Base-by-base conservation (phyloP, 768 basidiomycete genomes). In the Russula dissimulans region DNA sequence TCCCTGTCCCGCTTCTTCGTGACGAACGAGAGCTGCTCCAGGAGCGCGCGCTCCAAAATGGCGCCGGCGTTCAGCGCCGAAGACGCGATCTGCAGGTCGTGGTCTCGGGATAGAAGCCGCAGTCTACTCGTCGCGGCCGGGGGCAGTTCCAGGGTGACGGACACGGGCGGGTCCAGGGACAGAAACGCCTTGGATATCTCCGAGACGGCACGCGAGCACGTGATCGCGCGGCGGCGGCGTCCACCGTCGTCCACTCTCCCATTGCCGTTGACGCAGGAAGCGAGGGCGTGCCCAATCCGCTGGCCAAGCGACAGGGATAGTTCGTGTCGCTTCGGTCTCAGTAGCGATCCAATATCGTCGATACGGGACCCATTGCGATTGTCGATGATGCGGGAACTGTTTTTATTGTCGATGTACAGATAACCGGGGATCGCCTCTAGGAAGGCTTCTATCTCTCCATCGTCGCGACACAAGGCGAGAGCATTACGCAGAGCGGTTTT, bases 161-260 rank as follows among this genome's bases (percentile, higher is more conserved):
- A 32, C 6, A 36, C 34, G 5, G 34, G 34, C 10, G 34, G 34
- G 34, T 36, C 17, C 6, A 32, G 8, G 17, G 60, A 43, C 43
- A 62, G 44, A 18, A 31, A 55, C 17, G 59, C 52, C 17, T 15
- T 55, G 22, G 53, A 54, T 12, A 63, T 36, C 29, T 61, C 53
- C 42, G 47, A 41, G 54, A 61, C 17, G 6, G 54, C 62, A n/a
- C 44, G 52, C n/a, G 49, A 11, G 15, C 62, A 63, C 10, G 46
- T 51, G 42, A 61, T 38, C 3, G 59, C 59, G n/a, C 62, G 62
- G 9, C 44, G 59, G 15, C 53, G 41, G 17, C 62, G 62, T 10
- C 15, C 34, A 8, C 9, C 31, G 8, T 61, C 39, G 29, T 60
- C 58, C 53, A 63, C 55, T 18, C 51, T 46, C 38, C 47, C 53